These are phyloP conservation scores for Bruguiera gymnorhiza DNA, from an alignment of 345 rosid species.

Conservation along the genomic window DNA sequence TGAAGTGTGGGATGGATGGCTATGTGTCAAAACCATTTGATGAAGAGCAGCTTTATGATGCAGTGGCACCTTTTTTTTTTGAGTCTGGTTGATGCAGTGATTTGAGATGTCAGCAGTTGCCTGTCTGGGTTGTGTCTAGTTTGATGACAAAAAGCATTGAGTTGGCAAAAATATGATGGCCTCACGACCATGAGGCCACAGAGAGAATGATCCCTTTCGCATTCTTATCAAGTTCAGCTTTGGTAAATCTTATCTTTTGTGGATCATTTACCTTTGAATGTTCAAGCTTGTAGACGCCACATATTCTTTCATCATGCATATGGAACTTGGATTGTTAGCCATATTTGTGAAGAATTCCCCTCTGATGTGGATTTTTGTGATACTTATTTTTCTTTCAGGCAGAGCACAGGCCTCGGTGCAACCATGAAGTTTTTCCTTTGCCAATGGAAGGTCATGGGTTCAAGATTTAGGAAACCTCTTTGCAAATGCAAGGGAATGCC, in stretches of 20 bases:
- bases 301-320: background rate
- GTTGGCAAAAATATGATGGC: slow-evolving; percentile 16
- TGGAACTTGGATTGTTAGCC: background rate
- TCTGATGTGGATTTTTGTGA: background rate
- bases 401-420: too few species aligned
- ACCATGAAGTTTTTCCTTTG: too few species aligned
- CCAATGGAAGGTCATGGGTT: too few species aligned
- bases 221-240: slow-evolving; percentile 4
- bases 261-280: background rate
- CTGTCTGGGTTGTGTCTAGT: slow-evolving; percentile 1
- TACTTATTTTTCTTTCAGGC: too few species aligned
- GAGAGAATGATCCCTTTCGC: background rate
- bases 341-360: background rate
- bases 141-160: slow-evolving; percentile 17
- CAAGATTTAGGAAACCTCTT: too few species aligned
- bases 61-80: slow-evolving; percentile 71
- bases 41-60: slow-evolving; percentile 71
- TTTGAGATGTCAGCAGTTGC: slow-evolving; percentile 14
- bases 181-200: background rate
- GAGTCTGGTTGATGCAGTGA: slow-evolving; percentile 36
- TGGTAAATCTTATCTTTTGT: slow-evolving; percentile 11
- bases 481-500: background rate
- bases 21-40: slow-evolving; percentile 82
- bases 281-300: background rate
- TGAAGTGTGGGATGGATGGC: slow-evolving; percentile 86